A percentile compares a stretch with the other conserved stretches of the same genome.
These are phyloP conservation scores for Pythium sp. DNA, from an alignment of 352 stramenopile species.

Conservation along the genomic window DNA sequence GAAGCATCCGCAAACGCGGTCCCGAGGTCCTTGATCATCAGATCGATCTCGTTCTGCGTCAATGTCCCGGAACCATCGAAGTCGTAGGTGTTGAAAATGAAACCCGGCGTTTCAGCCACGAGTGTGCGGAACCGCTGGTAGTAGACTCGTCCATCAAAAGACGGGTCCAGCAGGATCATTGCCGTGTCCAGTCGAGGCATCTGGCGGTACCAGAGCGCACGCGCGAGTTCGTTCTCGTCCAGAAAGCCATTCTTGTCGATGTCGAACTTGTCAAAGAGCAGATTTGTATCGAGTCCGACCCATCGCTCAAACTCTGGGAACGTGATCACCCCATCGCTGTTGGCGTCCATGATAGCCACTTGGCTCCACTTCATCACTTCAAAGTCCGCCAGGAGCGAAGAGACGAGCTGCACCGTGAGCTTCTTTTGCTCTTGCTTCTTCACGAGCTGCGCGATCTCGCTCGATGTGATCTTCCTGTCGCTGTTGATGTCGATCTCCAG, in stretches of 20 bases:
- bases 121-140: slow-evolving; percentile 59
- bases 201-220: slow-evolving; percentile 63
- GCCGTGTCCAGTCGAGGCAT: slow-evolving; percentile 62
- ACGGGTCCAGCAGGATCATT: slow-evolving; percentile 75
- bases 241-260: slow-evolving; percentile 83
- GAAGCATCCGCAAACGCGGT: slow-evolving; percentile 34
- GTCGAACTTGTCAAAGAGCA: slow-evolving; percentile 84
- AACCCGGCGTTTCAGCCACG: slow-evolving; percentile 39
- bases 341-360: slow-evolving; percentile 40
- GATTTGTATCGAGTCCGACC: slow-evolving; percentile 64
- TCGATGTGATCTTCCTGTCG: slow-evolving; percentile 70
- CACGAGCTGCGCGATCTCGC: slow-evolving; percentile 44
- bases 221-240: slow-evolving; percentile 79
- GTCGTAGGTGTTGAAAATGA: slow-evolving; percentile 75
- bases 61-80: slow-evolving; percentile 58
- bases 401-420: slow-evolving; percentile 41
- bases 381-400: slow-evolving; percentile 49
- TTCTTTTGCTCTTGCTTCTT: slow-evolving; percentile 25
- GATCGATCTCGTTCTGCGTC: slow-evolving; percentile 54
- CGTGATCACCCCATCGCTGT: slow-evolving; percentile 57
- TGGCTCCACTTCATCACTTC: slow-evolving; percentile 60
- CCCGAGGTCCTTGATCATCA: slow-evolving; percentile 69
- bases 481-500: slow-evolving; percentile 59
- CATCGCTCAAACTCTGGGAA: slow-evolving; percentile 69
- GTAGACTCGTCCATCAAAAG: slow-evolving; percentile 80